These are phyloP conservation scores for Monotropa hypopitys DNA, from an alignment of 179 eudicot species.

Conservation along the genomic window DNA sequence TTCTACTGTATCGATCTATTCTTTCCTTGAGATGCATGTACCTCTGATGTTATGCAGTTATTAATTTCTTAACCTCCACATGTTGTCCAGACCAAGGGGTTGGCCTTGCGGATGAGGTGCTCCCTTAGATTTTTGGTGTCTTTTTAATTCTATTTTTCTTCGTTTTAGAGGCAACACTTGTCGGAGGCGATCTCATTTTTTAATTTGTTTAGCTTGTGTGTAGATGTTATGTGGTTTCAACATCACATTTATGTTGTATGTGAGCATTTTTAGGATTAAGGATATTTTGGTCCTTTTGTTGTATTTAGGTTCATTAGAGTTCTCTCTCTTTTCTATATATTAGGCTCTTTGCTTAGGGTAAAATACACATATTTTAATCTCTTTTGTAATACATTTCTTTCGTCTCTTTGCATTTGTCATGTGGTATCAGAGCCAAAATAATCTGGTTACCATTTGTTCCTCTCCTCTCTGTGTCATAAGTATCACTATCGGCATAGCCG, in stretches of 20 bases:
- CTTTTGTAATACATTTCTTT: too few relatives aligned
- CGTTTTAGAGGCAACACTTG: not conserved
- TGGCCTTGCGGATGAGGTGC: not conserved
- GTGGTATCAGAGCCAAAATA: too few relatives aligned
- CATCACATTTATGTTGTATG: not conserved
- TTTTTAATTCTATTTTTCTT: not conserved
- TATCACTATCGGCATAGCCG: too few relatives aligned
- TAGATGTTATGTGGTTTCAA: not conserved
- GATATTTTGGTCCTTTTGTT: too few relatives aligned
- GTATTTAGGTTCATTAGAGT: too few relatives aligned
- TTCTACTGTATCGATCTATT: not conserved
- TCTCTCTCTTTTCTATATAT: too few relatives aligned
- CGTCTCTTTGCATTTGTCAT: too few relatives aligned
- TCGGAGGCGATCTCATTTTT: not conserved
- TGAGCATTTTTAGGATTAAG: too few relatives aligned
- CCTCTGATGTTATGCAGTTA: not conserved
- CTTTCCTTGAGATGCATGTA: not conserved
- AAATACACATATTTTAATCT: too few relatives aligned
- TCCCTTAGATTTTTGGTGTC: not conserved
- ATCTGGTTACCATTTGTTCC: too few relatives aligned
- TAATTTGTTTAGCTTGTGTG: not conserved
- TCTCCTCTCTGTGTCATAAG: too few relatives aligned
- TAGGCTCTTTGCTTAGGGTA: too few relatives aligned
- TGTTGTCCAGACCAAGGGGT: not conserved
- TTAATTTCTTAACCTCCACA: not conserved